Conservation (phyloP, 768 basidiomycete species). For the Boletus insuetus region DNA sequence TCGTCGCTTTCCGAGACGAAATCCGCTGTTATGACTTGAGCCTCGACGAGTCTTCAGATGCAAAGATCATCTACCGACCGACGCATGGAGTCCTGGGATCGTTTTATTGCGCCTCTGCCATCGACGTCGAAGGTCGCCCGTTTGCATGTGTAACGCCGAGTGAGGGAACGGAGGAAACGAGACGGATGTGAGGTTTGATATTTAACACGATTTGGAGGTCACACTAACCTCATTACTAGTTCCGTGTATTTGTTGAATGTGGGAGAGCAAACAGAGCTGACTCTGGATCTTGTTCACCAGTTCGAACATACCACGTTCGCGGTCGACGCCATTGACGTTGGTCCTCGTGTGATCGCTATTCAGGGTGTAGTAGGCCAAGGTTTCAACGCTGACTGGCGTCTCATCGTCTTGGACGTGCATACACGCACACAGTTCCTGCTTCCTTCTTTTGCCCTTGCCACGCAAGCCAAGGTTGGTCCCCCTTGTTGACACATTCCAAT, state of each 20-base stretch:
- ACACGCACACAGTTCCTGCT: neutral
- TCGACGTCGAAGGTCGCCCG: slow-evolving; percentile 12
- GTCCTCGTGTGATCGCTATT: neutral
- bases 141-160: slow-evolving; percentile 14
- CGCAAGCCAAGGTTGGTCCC: neutral
- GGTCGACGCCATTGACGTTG: neutral
- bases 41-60: neutral
- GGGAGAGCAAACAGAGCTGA: neutral
- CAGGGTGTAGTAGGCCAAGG: neutral
- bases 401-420: neutral
- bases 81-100: neutral
- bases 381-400: neutral
- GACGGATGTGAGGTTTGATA: slow-evolving; percentile 2
- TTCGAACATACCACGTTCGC: slow-evolving; percentile 2
- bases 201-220: neutral
- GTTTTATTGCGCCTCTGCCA: slow-evolving; percentile 8
- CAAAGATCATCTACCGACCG: slow-evolving; percentile 11
- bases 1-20: slow-evolving; percentile 12
- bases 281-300: slow-evolving; percentile 13
- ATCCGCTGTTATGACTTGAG: slow-evolving; percentile 16
- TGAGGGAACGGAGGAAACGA: neutral
- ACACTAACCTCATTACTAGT: slow-evolving; percentile 2
- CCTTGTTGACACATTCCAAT: neutral
- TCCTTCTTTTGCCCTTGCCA: neutral
- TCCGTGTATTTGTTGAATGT: slow-evolving; percentile 8